Conservation (phyloP, 148 eudicot species). For the Selenicereus undatus region DNA sequence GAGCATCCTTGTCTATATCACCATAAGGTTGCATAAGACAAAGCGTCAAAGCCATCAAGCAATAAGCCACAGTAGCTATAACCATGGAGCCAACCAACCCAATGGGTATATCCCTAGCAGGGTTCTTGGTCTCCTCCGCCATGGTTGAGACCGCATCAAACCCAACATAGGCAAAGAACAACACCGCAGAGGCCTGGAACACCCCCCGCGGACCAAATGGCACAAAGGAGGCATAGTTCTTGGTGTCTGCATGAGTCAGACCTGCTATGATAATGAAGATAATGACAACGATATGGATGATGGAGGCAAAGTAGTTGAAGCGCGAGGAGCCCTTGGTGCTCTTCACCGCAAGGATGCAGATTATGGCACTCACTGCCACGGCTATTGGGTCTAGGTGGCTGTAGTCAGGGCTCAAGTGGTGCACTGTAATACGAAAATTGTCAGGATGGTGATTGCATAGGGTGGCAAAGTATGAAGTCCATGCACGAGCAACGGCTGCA, state of each 20-base stretch:
- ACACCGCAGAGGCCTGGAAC: constrained; percentile 39
- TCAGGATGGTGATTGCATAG: constrained; percentile 32
- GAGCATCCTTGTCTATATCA: constrained; percentile 26
- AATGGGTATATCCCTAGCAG: constrained; percentile 34
- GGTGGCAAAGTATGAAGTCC: constrained; percentile 51
- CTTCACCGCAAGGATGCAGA: constrained; percentile 32
- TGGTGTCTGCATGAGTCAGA: constrained; percentile 32
- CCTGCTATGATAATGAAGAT: constrained; percentile 49
- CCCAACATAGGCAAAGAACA: constrained; percentile 55
- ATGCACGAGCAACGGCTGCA: constrained; percentile 45
- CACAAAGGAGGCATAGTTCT: constrained; percentile 23
- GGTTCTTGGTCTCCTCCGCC: constrained; percentile 47
- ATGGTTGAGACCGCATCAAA: constrained; percentile 44
- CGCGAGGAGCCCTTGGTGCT: constrained; percentile 52
- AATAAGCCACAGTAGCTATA: constrained; percentile 18
- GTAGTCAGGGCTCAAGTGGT: constrained; percentile 23
- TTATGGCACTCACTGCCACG: constrained; percentile 26
- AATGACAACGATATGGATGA: constrained; percentile 40
- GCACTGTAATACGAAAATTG: constrained; percentile 36
- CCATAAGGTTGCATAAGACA: constrained; percentile 41
- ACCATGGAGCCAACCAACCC: constrained; percentile 41
- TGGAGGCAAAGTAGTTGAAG: constrained; percentile 39
- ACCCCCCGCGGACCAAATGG: constrained; percentile 32
- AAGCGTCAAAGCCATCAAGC: constrained; percentile 28
- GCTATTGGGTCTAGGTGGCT: constrained; percentile 50